These are phyloP conservation scores for Cardamine resedifolia DNA, from an alignment of 345 rosid species.

Conservation along the genomic window DNA sequence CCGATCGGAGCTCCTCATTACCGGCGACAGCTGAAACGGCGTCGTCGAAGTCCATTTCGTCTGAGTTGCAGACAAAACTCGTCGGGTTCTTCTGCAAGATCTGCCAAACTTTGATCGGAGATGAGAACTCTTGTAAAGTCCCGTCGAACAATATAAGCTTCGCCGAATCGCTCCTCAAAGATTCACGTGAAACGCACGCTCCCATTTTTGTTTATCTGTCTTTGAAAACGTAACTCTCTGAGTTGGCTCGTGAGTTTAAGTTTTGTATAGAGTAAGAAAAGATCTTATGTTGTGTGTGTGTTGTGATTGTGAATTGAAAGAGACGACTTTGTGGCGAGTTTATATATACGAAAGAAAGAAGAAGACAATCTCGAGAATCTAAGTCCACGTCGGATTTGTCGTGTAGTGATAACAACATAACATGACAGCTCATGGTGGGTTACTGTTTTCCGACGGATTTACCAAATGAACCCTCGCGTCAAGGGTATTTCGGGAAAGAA, in stretches of 20 bases:
- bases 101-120: slow-evolving; percentile 75
- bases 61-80: slow-evolving; percentile 86
- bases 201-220: slow-evolving; percentile 53
- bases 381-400: slow-evolving; percentile 36
- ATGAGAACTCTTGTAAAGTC: slow-evolving; percentile 66
- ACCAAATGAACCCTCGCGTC: neutral
- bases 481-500: slow-evolving; percentile 17
- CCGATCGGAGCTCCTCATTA: slow-evolving; percentile 75
- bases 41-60: slow-evolving; percentile 93
- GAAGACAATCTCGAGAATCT: slow-evolving; percentile 33
- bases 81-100: slow-evolving; percentile 62
- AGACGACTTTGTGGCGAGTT: slow-evolving; percentile 14
- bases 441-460: neutral
- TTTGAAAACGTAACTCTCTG: neutral
- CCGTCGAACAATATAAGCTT: slow-evolving; percentile 80
- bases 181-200: slow-evolving; percentile 78
- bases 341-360: slow-evolving; percentile 28
- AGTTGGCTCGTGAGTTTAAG: slow-evolving; percentile 9
- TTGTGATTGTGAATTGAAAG: slow-evolving; percentile 32
- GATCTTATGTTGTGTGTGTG: slow-evolving; percentile 20
- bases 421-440: slow-evolving; percentile 36
- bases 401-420: slow-evolving; percentile 25
- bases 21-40: slow-evolving; percentile 61
- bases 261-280: neutral
- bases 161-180: slow-evolving; percentile 57